Percentiles rank a stretch among this genome's conserved stretches.
These are phyloP conservation scores for Excoecaria cochinchinensis DNA, from an alignment of 345 rosid genomes.

Conservation along the genomic window DNA sequence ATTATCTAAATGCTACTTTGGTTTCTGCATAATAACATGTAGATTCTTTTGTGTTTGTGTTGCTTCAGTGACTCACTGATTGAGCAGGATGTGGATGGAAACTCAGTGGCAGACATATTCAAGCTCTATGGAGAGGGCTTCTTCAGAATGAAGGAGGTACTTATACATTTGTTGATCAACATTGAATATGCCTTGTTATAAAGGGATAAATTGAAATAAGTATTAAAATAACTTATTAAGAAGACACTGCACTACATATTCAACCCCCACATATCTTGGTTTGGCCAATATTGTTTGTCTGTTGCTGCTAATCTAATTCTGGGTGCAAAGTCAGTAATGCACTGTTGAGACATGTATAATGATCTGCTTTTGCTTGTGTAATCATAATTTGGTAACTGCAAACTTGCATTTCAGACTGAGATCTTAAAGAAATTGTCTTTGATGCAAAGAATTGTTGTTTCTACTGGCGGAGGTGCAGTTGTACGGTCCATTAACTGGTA, in stretches of 20 bases:
- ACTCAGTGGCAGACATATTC: conserved; percentile 81
- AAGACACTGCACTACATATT: not conserved
- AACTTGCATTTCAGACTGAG: conserved; percentile 56
- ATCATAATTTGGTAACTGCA: conserved; percentile 3
- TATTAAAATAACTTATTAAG: not conserved
- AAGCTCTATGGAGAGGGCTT: conserved; percentile 71
- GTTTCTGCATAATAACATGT: conserved; percentile 12
- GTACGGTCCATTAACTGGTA: conserved; percentile 78
- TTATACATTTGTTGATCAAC: not conserved
- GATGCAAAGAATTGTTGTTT: conserved; percentile 66
- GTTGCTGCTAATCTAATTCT: not conserved
- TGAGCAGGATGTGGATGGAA: conserved; percentile 62
- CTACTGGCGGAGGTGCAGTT: conserved; percentile 98
- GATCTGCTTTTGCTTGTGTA: not conserved
- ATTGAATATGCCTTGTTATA: not conserved
- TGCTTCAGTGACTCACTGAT: conserved; percentile 63
- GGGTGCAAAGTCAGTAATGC: not conserved
- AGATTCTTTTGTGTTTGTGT: conserved; percentile 12
- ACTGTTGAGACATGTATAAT: not conserved
- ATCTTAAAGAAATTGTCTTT: conserved; percentile 56
- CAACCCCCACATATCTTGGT: not conserved
- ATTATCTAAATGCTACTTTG: not conserved
- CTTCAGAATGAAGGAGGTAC: conserved; percentile 92
- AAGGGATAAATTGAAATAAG: not conserved
- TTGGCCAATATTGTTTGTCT: not conserved